Percentiles rank a stretch among this genome's conserved stretches.
Conservation (phyloP, 148 eudicot genomes). For the Rhododendron simsii region DNA sequence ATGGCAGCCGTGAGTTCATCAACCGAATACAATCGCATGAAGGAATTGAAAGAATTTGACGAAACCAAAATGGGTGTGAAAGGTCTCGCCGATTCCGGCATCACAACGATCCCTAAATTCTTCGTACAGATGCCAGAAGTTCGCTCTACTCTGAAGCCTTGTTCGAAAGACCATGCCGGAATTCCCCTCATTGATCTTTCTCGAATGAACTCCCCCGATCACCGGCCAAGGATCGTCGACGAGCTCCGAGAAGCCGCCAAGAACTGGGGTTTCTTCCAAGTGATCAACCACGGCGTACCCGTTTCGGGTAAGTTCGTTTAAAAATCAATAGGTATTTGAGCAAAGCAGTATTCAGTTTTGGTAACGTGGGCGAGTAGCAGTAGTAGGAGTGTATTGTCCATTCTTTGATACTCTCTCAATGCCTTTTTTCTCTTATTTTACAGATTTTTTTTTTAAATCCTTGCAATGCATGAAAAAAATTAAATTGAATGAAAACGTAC, state of each 20-base stretch:
- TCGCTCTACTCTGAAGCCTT: slow-evolving; percentile 6
- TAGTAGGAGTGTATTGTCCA: too few species aligned
- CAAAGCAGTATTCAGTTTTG: too few species aligned
- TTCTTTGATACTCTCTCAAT: too few species aligned
- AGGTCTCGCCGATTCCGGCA: slow-evolving; percentile 24
- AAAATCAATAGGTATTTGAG: neutral
- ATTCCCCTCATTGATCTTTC: slow-evolving; percentile 21
- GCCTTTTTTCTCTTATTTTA: too few species aligned
- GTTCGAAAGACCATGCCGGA: neutral
- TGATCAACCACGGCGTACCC: slow-evolving; percentile 23
- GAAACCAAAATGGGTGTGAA: slow-evolving; percentile 25
- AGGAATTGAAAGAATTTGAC: slow-evolving; percentile 22
- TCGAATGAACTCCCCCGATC: neutral
- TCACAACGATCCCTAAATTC: slow-evolving; percentile 21
- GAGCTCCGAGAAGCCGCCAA: slow-evolving; percentile 11
- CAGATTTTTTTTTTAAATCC: too few species aligned
- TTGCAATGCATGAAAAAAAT: too few species aligned
- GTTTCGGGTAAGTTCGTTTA: neutral
- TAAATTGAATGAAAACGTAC: too few species aligned
- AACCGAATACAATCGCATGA: slow-evolving; percentile 12
- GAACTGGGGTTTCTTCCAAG: slow-evolving; percentile 24
- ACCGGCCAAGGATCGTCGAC: slow-evolving; percentile 5
- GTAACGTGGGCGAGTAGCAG: too few species aligned
- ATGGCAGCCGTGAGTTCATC: neutral
- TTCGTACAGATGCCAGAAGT: slow-evolving; percentile 20